Percentiles rank a stretch among this genome's conserved stretches.
These are phyloP conservation scores for Cryptococcus floricola DNA, from an alignment of 1,284 basidiomycete species.

Conservation along the genomic window DNA sequence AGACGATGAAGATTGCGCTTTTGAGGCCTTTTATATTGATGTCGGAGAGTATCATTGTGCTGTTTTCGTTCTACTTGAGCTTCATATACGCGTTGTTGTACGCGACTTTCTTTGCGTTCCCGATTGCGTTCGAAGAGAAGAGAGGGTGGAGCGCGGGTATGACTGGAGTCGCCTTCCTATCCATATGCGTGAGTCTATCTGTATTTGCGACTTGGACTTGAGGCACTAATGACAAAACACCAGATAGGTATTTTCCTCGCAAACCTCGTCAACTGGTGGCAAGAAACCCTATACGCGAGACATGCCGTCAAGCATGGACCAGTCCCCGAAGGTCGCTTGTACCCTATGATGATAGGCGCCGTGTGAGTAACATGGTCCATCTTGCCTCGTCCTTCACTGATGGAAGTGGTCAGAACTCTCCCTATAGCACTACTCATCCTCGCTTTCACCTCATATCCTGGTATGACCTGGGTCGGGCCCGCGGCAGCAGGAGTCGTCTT, in stretches of 20 bases:
- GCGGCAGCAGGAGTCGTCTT: constrained; percentile 32
- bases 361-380: background rate
- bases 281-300: constrained; percentile 37
- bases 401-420: constrained; percentile 24
- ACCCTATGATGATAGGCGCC: constrained; percentile 38
- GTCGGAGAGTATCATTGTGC: constrained; percentile 50
- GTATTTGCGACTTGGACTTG: background rate
- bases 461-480: constrained; percentile 39
- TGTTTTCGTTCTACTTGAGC: constrained; percentile 51
- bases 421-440: constrained; percentile 50
- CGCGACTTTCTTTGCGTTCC: constrained; percentile 46
- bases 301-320: background rate
- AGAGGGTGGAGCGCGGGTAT: constrained; percentile 43
- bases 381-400: background rate
- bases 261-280: constrained; percentile 30
- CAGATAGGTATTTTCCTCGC: constrained; percentile 38
- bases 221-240: background rate
- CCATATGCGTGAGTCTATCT: constrained; percentile 32
- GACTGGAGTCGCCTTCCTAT: constrained; percentile 45
- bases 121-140: constrained; percentile 44
- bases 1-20: constrained; percentile 43
- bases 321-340: constrained; percentile 38
- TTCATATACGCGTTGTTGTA: constrained; percentile 51
- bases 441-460: constrained; percentile 39
- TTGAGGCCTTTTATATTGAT: constrained; percentile 49